Evolutionary conservation across 2,329 filamentous ascomycete species (phyloP), one percentile per base, ranked within the genome.

Genomic region (Boeremia exigua): DNA sequence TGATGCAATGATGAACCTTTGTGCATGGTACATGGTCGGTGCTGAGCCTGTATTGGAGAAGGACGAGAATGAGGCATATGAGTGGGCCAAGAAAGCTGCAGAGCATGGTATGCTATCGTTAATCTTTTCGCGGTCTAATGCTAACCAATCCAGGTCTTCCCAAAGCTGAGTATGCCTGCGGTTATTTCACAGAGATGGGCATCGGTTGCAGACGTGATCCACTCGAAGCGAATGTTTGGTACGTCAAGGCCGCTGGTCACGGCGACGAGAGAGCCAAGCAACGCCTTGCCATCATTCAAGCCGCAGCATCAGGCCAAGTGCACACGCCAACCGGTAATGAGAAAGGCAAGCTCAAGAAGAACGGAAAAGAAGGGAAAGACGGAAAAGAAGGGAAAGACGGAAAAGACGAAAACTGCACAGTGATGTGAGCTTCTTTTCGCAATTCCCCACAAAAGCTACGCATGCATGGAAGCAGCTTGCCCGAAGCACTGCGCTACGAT

Each of bases 211-310:
- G 92, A 33, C 88, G 92, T 44, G 95, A 99, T 74, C 88, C 94
- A n/a, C 84, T 99, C 38, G 93, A 97, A 75, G 94, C 95, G 65
- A 99, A 99, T 70, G 91, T 96, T 29, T 98, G 93, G 94, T 99
- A 99, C 73, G 94, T 99, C 65, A 91, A 91, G 76, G 95, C 95
- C 5, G 94, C 95, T 14, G 94, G 96, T 64, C 86, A 91, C 45
- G 95, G 94, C 42, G 93, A 98, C 69, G 91, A 95, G 67, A 86
- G 92, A 54, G 95, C 95, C 46, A 94, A 89, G 75, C 89, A 95
- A 69, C 86, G 95, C 25, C 82, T 99, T 48, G 87, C 89, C 17
- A 91, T 92, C 36, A 99, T 99, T 58, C 86, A 90, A 58, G 89
- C 90, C 8, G 94, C 95, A 10, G 90, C 93, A 5, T 83, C 84